Percentiles rank a stretch among this genome's conserved stretches.
Evolutionary conservation across 2,329 filamentous ascomycete genomes (phyloP).

Genomic region (Ophiocordyceps camponoti-leonardi): DNA sequence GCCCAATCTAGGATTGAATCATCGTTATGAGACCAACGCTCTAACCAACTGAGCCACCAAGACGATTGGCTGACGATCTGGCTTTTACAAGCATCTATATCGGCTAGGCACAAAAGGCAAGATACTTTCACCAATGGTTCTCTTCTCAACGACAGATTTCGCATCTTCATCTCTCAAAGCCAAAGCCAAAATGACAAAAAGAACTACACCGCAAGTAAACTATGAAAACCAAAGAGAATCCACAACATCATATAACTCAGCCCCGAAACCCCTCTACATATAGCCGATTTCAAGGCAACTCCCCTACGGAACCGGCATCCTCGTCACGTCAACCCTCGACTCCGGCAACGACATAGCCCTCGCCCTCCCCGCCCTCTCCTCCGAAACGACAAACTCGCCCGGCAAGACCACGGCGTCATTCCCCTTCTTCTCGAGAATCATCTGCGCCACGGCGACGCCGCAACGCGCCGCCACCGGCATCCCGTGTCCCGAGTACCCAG

Average conservation of each 20-base stretch:
- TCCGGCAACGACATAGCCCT: conserved; percentile 6
- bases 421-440: conserved; percentile 27
- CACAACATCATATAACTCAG: neutral
- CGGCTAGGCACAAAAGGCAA: neutral
- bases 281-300: neutral
- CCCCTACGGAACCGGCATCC: neutral
- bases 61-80: neutral
- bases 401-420: conserved; percentile 24
- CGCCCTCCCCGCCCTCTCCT: conserved; percentile 11
- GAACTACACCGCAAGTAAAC: too few species aligned
- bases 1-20: neutral
- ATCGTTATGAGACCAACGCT: neutral
- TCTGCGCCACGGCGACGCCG: conserved; percentile 43
- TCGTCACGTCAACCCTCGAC: neutral
- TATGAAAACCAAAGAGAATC: too few species aligned
- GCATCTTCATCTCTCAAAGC: too few species aligned
- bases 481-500: conserved; percentile 57
- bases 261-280: neutral
- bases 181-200: too few species aligned
- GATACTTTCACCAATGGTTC: too few species aligned
- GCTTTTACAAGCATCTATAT: neutral
- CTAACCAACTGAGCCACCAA: neutral
- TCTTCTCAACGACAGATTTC: too few species aligned
- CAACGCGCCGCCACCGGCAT: conserved; percentile 59
- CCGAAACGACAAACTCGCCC: conserved; percentile 20